Evolutionary conservation across 2,329 filamentous ascomycete genomes (phyloP), one percentile per base, ranked within the genome.

Genomic region (Colletotrichum lini): DNA sequence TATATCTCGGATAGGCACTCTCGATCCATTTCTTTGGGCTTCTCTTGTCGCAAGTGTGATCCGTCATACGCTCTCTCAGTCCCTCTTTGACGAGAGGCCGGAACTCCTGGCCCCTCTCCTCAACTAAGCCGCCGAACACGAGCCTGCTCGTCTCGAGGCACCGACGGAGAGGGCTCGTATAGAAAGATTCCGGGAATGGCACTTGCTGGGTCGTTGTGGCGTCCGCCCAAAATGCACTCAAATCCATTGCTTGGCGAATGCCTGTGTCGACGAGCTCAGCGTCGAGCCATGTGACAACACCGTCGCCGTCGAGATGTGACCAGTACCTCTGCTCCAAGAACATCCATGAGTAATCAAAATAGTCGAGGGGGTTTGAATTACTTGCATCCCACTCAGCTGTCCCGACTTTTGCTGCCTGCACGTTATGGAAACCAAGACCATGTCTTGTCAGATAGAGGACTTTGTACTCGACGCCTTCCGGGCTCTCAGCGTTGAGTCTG

Each of bases 21-120:
- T 79, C 78, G 72, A 92, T 89, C 76, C 82, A 85, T 0, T 83
- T 80, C 53, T 81, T 82, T 9, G 81, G 78, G 60, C 84, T 85
- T 18, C 90, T 83, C 18, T 87, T 84, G 77, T 92, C 89, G 76
- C 90, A 92, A 0, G 89, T 91, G 76, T 92, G 90, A 65, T 86
- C 82, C 10, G 87, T 89, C 68, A 90, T 84, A 2, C 87, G 85
- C 77, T 92, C 90, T 23, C 90, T 83, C 16, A 91, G 81, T 5
- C 85, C 77, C 69, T 92, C 90, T 76, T 90, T 91, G 75, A 92
- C 79, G 2, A 84, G 79, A 0, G 89, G 88, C 7, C 77, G 79
- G 72, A 89, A 89, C 0, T 82, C 80, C 13, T 74, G 76, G 78
- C 49, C 85, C 73, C 66, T 80, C 60, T 74, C 70, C 15, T 74